phyloP scores from a whole-genome alignment of 2,329 filamentous ascomycete genomes.

The Cladophialophora psammophila region DNA sequence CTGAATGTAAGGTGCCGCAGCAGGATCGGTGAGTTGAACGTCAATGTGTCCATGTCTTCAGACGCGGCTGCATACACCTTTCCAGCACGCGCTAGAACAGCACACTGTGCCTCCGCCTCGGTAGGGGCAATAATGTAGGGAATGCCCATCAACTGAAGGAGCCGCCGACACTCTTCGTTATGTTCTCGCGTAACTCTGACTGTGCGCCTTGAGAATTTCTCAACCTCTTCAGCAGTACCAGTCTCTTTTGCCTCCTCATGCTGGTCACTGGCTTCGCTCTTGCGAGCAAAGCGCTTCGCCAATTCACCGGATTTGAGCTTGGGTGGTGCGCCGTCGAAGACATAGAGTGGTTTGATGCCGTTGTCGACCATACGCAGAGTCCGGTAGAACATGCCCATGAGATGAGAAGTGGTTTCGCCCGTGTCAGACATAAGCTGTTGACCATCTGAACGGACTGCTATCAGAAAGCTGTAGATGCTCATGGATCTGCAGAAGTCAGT shows the following conservation, averaged over 20 bases:
- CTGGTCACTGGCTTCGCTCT: constrained; percentile 86
- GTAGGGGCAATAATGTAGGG: constrained; percentile 95
- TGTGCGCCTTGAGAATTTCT: constrained; percentile 93
- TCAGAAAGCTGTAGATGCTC: constrained; percentile 98
- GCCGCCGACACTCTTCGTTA: constrained; percentile 89
- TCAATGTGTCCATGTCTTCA: constrained; percentile 98
- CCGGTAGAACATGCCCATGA: constrained; percentile 99
- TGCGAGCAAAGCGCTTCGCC: constrained; percentile 93
- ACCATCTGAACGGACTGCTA: constrained; percentile 94
- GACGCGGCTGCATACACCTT: constrained; percentile 97
- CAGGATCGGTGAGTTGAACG: constrained; percentile 90
- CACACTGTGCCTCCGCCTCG: constrained; percentile 96
- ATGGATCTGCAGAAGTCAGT: constrained; percentile 70
- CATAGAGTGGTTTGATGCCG: constrained; percentile 97
- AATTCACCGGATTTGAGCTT: constrained; percentile 98
- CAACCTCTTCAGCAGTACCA: constrained; percentile 94
- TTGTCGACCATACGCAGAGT: constrained; percentile 98
- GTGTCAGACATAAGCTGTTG: constrained; percentile 95
- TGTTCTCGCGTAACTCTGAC: constrained; percentile 96
- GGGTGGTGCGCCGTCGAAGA: constrained; percentile 95
- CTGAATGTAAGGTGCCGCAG: constrained; percentile 94
- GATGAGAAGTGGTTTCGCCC: constrained; percentile 94
- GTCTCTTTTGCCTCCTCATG: constrained; percentile 97
- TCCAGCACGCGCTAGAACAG: constrained; percentile 81
- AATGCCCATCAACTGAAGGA: constrained; percentile 94